Evolutionary conservation across 208 protist species (phyloP).

Genomic region (Crithidia sp.): DNA sequence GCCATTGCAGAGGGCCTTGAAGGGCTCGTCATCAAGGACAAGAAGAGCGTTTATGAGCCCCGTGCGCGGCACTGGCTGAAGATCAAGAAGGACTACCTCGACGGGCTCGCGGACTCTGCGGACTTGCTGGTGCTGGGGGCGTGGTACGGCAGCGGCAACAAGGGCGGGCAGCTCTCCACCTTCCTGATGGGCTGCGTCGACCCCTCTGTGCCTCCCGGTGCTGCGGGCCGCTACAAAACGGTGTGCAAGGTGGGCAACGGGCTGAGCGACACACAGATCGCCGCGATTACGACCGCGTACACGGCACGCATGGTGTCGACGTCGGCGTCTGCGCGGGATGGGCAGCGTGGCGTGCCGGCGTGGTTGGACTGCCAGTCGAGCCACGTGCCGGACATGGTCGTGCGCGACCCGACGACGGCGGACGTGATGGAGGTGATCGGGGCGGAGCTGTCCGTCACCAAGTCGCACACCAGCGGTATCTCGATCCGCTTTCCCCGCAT

Average conservation of each 20-base stretch:
- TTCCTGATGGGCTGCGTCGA: slow-evolving; percentile 84
- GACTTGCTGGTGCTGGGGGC: slow-evolving; percentile 86
- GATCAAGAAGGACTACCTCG: slow-evolving; percentile 91
- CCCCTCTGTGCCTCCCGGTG: slow-evolving; percentile 25
- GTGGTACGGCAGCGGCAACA: slow-evolving; percentile 78
- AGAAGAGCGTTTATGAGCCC: slow-evolving; percentile 69
- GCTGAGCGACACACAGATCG: slow-evolving; percentile 59
- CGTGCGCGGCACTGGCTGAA: slow-evolving; percentile 87
- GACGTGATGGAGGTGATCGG: slow-evolving; percentile 83
- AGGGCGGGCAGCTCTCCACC: slow-evolving; percentile 67
- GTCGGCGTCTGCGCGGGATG: not conserved
- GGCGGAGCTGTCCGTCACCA: slow-evolving; percentile 65
- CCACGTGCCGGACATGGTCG: slow-evolving; percentile 69
- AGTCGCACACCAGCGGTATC: slow-evolving; percentile 50
- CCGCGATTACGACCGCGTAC: slow-evolving; percentile 59
- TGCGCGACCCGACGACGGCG: slow-evolving; percentile 52
- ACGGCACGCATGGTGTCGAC: slow-evolving; percentile 43
- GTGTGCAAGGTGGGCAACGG: slow-evolving; percentile 83
- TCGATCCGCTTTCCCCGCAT: slow-evolving; percentile 86
- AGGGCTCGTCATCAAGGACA: slow-evolving; percentile 85
- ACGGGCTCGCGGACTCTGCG: slow-evolving; percentile 77
- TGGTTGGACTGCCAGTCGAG: slow-evolving; percentile 56
- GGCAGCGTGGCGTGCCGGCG: slow-evolving; percentile 30
- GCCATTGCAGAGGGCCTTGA: slow-evolving; percentile 75
- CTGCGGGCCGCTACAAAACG: slow-evolving; percentile 60